These are phyloP conservation scores for Bombardia bombarda DNA, from an alignment of 495 filamentous ascomycete species.

Conservation along the genomic window DNA sequence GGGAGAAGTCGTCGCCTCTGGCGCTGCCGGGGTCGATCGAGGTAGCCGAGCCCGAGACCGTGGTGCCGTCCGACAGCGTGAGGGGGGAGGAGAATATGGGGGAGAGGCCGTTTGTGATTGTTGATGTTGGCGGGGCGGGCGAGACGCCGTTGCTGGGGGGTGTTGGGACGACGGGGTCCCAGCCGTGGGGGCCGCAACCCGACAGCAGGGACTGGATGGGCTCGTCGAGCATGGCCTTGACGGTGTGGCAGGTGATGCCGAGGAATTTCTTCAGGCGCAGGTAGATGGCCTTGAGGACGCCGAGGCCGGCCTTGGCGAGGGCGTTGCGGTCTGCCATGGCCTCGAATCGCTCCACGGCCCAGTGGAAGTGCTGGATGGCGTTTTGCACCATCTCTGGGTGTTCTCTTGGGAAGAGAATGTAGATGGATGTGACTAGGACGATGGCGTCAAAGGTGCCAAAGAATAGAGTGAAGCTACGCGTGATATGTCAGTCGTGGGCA, in stretches of 20 bases:
- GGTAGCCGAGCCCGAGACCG: too few relatives aligned
- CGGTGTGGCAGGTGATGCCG: slow-evolving; percentile 12
- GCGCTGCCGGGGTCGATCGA: too few relatives aligned
- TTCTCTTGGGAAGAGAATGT: slow-evolving; percentile 44
- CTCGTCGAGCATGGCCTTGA: slow-evolving; percentile 1
- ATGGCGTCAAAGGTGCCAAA: slow-evolving; percentile 56
- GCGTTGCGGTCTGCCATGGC: slow-evolving; percentile 40
- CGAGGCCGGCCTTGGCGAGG: slow-evolving; percentile 45
- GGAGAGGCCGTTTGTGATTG: too few relatives aligned
- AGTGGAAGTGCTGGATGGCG: slow-evolving; percentile 44
- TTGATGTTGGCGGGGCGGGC: too few relatives aligned
- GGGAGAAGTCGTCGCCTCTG: not conserved
- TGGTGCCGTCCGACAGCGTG: too few relatives aligned
- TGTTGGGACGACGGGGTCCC: too few relatives aligned
- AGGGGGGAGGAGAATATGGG: too few relatives aligned
- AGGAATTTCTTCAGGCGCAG: slow-evolving; percentile 38
- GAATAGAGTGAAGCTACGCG: slow-evolving; percentile 35
- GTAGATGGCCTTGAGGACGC: slow-evolving; percentile 41
- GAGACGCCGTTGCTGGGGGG: too few relatives aligned
- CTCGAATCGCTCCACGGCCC: slow-evolving; percentile 44
- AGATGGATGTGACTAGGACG: slow-evolving; percentile 51
- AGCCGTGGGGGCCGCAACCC: too few relatives aligned
- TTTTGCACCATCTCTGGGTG: slow-evolving; percentile 31
- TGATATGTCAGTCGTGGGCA: slow-evolving; percentile 5
- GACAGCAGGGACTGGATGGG: too few relatives aligned